Conservation (phyloP, 441 rosid genomes). For the Pelargonium cotyledonis region DNA sequence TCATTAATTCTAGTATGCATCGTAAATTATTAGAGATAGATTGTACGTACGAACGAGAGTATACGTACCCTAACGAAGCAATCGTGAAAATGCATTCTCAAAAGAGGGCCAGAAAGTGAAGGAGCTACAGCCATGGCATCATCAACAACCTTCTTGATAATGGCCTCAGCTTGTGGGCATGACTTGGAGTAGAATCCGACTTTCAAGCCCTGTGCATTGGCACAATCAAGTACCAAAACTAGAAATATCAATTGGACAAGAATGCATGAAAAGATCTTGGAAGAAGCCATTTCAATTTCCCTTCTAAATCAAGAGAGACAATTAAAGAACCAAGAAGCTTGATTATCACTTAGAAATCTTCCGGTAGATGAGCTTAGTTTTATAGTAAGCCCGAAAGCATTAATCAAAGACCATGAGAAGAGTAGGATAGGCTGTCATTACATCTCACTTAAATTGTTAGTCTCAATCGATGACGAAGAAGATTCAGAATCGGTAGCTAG, state of each 20-base stretch:
- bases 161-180: neutral
- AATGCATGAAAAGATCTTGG: neutral
- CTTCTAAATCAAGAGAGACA: no score
- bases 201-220: neutral
- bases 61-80: slow-evolving; percentile 49
- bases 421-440: neutral
- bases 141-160: neutral
- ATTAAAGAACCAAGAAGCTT: no score
- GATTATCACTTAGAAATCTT: neutral
- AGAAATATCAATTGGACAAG: neutral
- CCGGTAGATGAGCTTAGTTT: neutral
- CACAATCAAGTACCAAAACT: neutral
- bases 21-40: no score
- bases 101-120: neutral
- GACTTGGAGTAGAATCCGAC: neutral
- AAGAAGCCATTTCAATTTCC: neutral
- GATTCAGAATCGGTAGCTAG: no score
- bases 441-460: neutral
- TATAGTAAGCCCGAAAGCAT: neutral
- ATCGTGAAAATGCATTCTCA: slow-evolving; percentile 30
- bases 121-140: neutral
- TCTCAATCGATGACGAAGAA: no score
- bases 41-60: no score
- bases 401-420: neutral
- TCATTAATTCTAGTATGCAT: no score